Base-by-base conservation (phyloP, 306 rosid genomes). In the Fragaria nilgerrensis region DNA sequence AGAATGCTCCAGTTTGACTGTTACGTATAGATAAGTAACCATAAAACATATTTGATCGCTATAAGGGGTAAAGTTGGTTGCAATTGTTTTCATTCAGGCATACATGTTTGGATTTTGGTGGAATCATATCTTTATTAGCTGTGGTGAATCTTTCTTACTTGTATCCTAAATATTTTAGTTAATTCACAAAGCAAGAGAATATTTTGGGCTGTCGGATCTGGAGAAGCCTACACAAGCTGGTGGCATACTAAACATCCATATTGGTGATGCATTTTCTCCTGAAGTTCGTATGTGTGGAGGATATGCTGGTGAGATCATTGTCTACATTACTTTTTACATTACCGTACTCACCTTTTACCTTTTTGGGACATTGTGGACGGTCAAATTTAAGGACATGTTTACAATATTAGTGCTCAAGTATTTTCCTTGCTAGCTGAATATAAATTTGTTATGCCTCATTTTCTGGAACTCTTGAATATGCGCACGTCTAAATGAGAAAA, bases 141-240 rank as follows among this genome's bases (percentile, higher is more conserved):
- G 36, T 49, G 76, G 75, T 56, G 50, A 34, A 63, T 75, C 37
- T 62, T 80, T 73, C 75, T 76, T 59, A 78, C 74, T 36, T 73
- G 62, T 78, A 72, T 61, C 53, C 25, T 65, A n/a, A 80, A 76
- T 64, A 63, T 76, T 81, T 29, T 75, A 95, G 98, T 89, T 95
- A 86, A 92, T 95, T 70, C 90, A 90, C 79, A 85, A 91, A 88
- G 96, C 96, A 1, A 92, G 98, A 82, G 88, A 87, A 17, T 86
- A 83, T 74, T 73, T 95, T 83, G 97, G 97, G 64, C 87, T 95
- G 29, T 89, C 88, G 68, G 90, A 82, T 79, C 90, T 92, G 80
- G 98, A 95, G 90, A 90, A 90, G 84, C 77, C 14, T 74, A 89
- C 97, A 67, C 64, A 85, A 69, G 88, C 87, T 78, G 97, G 98